These are phyloP conservation scores for Brassica balearica DNA, from an alignment of 441 rosid genomes.

Conservation along the genomic window DNA sequence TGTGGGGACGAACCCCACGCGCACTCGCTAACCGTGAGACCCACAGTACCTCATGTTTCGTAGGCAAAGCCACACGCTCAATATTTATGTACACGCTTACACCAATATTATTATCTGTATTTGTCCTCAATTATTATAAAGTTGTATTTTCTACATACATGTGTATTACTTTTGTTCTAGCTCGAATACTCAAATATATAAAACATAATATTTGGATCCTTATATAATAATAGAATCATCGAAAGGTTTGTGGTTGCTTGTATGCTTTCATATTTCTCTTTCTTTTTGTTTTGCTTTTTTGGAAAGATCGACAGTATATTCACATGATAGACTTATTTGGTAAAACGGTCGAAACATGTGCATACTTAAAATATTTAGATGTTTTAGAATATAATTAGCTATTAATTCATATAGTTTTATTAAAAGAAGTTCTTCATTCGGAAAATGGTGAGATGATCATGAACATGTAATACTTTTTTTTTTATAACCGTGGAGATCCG, in stretches of 20 bases:
- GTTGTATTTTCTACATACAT: background rate
- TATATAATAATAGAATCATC: background rate
- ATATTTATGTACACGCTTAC: conserved; percentile 46
- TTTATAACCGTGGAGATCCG: no score
- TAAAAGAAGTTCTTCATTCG: no score
- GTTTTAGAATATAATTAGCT: no score
- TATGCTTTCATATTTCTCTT: background rate
- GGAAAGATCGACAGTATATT: conserved; percentile 8
- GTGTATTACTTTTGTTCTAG: background rate
- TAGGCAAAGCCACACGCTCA: conserved; percentile 47
- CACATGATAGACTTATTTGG: background rate
- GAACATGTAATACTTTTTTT: no score
- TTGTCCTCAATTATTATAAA: background rate
- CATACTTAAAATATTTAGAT: no score
- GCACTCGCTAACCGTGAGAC: conserved; percentile 42
- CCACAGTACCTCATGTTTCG: conserved; percentile 43
- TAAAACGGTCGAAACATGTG: no score
- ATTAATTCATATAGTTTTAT: no score
- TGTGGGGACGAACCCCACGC: conserved; percentile 46
- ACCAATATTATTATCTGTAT: conserved; percentile 4
- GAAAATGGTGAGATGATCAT: no score
- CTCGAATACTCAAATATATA: background rate
- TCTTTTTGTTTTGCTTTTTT: conserved; percentile 1
- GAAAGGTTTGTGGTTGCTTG: background rate
- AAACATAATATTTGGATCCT: background rate